Base-by-base conservation (phyloP, 2,329 filamentous ascomycete species). In the Ceratocystis eucalypticola region DNA sequence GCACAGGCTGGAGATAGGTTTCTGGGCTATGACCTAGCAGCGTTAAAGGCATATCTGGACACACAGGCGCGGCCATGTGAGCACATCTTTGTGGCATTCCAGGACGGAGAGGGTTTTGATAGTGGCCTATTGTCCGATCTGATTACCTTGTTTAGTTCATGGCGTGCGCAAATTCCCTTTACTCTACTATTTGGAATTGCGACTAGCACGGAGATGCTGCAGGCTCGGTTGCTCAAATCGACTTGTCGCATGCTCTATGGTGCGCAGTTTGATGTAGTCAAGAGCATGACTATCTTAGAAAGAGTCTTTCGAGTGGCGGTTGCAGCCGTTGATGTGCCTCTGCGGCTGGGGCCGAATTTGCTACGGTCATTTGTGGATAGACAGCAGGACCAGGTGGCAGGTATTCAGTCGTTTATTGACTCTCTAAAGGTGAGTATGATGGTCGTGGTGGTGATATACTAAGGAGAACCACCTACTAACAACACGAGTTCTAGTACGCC, bases 71-170 rank as follows among this genome's bases (percentile, higher is more conserved):
- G 74, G 75, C 46, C 53, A 15, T 80, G 80, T 37, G 75, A 81
- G 50, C 84, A 84, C 70, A 81, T 93, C 8, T 81, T 90, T 64
- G 78, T 95, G 62, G 84, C 87, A 0, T 85, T 94, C 68, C 87
- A 91, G 73, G 89, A 94, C 72, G 91, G 88, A 69, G 90, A 94
- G 75, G 89, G 87, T 0, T 92, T 94, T 72, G 89, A 92, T 70
- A 84, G 84, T 61, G 77, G 77, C 37, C 75, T 94, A n/a, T 76
- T 95, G 12, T 85, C 85, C 1, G 88, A 93, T 67, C 72, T 91
- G 45, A 81, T 93, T 59, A 79, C 80, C 46, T 79, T 92, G 4
- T 80, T 93, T 68, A 77, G 76, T 67, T 79, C 79, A 3, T 94
- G 89, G 88, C 81, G 84, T 7, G 83, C 88, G 70, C 86, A 88